Conservation (phyloP, 345 rosid genomes). For the Passiflora organensis region DNA sequence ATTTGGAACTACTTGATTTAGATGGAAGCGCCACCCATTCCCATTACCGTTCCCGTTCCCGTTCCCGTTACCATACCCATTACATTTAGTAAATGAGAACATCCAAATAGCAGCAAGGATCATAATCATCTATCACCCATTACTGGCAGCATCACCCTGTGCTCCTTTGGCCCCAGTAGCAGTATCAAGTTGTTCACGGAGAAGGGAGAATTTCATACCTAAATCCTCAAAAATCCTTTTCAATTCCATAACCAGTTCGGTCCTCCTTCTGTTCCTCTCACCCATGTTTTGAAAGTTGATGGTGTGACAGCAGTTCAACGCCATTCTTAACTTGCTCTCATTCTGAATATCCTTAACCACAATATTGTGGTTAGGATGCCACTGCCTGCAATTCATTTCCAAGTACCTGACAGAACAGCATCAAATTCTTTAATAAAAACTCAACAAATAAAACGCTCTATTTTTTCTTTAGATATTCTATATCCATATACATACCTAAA, state of each 20-base stretch:
- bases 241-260: constrained; percentile 48
- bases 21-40: too few relatives aligned
- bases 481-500: too few relatives aligned
- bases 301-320: constrained; percentile 49
- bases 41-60: too few relatives aligned
- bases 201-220: constrained; percentile 43
- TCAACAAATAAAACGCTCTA: background rate
- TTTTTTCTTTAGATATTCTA: too few relatives aligned
- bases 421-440: background rate
- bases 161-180: too few relatives aligned
- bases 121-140: too few relatives aligned
- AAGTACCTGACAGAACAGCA: constrained; percentile 48
- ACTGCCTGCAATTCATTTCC: constrained; percentile 59
- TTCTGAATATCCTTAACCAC: constrained; percentile 59
- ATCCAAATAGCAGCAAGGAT: too few relatives aligned
- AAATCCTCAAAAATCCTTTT: constrained; percentile 58
- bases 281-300: constrained; percentile 57
- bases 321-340: constrained; percentile 70
- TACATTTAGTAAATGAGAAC: too few relatives aligned
- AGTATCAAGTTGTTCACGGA: constrained; percentile 55
- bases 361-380: constrained; percentile 49
- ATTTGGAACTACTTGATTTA: too few relatives aligned
- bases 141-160: too few relatives aligned
- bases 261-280: constrained; percentile 49
- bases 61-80: too few relatives aligned